Evolutionary conservation across 371 early-diverging fungal genomes (phyloP).

Genomic region (Gilbertella persicaria): DNA sequence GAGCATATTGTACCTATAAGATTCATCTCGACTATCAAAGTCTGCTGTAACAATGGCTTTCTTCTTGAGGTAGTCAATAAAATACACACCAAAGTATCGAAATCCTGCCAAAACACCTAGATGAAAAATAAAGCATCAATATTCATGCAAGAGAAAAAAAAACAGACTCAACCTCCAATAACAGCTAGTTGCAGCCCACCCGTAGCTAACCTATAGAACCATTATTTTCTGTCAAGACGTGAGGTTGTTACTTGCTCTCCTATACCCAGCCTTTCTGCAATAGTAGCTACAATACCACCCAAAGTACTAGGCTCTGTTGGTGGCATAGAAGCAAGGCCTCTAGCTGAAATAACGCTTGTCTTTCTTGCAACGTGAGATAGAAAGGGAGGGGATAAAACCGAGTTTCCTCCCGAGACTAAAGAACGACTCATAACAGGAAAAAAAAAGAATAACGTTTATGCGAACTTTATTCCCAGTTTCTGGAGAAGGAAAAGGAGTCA

Average conservation of each 20-base stretch:
- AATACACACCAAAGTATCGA: constrained; percentile 49
- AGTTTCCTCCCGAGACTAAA: neutral
- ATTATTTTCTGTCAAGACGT: neutral
- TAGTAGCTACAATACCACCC: constrained; percentile 44
- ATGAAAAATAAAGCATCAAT: neutral
- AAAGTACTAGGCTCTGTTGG: constrained; percentile 29
- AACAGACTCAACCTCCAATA: constrained; percentile 47
- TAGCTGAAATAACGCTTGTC: constrained; percentile 1
- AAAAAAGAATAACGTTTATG: neutral
- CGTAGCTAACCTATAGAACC: constrained; percentile 50
- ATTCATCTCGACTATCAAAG: constrained; percentile 67
- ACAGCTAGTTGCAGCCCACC: constrained; percentile 50
- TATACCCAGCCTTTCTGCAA: constrained; percentile 54
- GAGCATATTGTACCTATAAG: constrained; percentile 45
- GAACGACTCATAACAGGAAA: neutral
- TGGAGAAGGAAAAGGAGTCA: no score
- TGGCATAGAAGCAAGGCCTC: constrained; percentile 24
- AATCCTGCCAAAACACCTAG: constrained; percentile 40
- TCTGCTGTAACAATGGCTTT: constrained; percentile 58
- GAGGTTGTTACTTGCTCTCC: constrained; percentile 46
- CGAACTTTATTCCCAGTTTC: no score
- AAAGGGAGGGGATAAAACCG: neutral
- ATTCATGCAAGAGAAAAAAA: neutral
- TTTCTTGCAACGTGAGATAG: neutral
- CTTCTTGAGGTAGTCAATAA: constrained; percentile 55